phyloP scores from a whole-genome alignment of 306 rosid genomes.

The Elaeagnus macrophylla region DNA sequence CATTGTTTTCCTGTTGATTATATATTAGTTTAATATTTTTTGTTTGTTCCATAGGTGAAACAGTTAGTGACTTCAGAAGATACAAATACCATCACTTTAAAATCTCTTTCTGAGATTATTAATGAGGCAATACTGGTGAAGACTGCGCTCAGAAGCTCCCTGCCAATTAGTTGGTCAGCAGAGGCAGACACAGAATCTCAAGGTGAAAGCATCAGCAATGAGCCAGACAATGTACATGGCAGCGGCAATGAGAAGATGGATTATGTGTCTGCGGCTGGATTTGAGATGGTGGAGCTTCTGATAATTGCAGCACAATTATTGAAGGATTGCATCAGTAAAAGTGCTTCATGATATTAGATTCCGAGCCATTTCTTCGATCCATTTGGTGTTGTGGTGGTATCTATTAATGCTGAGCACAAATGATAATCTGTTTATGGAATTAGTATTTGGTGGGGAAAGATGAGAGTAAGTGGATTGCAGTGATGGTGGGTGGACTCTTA shows the following conservation, averaged over 20 bases:
- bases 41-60: constrained; percentile 44
- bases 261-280: constrained; percentile 69
- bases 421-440: neutral
- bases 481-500: too few species aligned
- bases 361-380: neutral
- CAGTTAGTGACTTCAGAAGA: constrained; percentile 38
- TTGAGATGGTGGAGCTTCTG: constrained; percentile 95
- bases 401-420: neutral
- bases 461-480: too few species aligned
- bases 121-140: constrained; percentile 66
- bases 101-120: constrained; percentile 43
- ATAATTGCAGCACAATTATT: constrained; percentile 59
- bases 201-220: constrained; percentile 25
- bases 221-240: constrained; percentile 21
- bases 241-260: constrained; percentile 53
- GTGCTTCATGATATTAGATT: constrained; percentile 14
- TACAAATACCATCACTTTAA: constrained; percentile 26
- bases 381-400: neutral
- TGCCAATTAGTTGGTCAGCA: constrained; percentile 83
- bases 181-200: constrained; percentile 34
- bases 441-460: neutral
- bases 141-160: constrained; percentile 88
- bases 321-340: constrained; percentile 32
- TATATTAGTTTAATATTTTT: neutral
- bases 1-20: too few species aligned